phyloP scores from a whole-genome alignment of 768 basidiomycete genomes.

The Cystofilobasidium capitatum region DNA sequence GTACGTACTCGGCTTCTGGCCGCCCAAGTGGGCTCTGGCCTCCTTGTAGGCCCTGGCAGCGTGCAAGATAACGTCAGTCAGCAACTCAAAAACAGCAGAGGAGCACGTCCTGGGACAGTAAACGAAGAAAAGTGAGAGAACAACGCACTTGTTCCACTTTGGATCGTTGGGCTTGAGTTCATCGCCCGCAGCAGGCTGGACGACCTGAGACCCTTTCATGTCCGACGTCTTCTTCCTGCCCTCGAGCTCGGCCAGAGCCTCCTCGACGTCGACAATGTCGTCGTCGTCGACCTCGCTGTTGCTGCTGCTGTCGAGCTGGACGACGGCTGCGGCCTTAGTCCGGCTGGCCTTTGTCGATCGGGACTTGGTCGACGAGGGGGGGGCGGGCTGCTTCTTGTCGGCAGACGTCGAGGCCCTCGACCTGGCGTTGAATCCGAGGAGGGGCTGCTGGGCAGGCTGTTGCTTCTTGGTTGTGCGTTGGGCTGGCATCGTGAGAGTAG shows the following conservation, averaged over 20 bases:
- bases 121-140: neutral
- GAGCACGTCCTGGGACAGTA: neutral
- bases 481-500: too few species aligned
- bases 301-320: neutral
- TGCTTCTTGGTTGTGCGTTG: too few species aligned
- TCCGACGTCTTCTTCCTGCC: neutral
- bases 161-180: neutral
- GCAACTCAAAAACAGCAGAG: neutral
- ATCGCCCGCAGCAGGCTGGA: neutral
- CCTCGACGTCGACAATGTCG: neutral
- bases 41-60: constrained; percentile 9
- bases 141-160: neutral
- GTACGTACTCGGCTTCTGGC: neutral
- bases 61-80: too few species aligned
- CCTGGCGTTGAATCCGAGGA: too few species aligned
- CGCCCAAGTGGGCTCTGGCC: neutral
- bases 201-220: neutral
- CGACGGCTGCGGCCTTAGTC: too few species aligned
- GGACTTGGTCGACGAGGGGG: neutral
- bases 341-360: neutral
- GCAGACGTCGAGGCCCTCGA: neutral
- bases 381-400: neutral
- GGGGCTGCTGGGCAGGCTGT: too few species aligned
- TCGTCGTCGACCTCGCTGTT: neutral
- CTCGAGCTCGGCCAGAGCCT: neutral